A percentile compares a stretch with the other conserved stretches of the same genome.
These are phyloP conservation scores for Phytophthora pluvialis DNA, from an alignment of 352 stramenopile species.

Conservation along the genomic window DNA sequence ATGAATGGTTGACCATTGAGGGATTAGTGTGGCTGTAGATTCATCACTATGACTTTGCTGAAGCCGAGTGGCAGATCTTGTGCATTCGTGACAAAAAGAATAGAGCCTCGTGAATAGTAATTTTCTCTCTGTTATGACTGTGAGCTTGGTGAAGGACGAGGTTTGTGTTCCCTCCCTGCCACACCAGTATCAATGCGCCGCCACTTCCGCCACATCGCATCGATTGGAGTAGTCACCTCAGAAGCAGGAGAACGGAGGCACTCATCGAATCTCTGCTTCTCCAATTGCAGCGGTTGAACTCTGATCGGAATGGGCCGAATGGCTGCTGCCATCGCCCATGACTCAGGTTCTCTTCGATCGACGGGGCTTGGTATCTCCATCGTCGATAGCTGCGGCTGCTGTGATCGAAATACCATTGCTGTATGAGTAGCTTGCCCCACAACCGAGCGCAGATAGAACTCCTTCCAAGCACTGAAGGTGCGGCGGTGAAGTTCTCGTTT, in stretches of 20 bases:
- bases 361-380: neutral
- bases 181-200: slow-evolving; percentile 24
- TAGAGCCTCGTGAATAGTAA: neutral
- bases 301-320: slow-evolving; percentile 3
- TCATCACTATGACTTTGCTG: no score
- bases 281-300: slow-evolving; percentile 5
- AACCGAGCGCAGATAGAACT: slow-evolving; percentile 51
- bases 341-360: neutral
- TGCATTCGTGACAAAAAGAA: neutral
- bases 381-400: slow-evolving; percentile 5
- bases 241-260: neutral
- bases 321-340: slow-evolving; percentile 5
- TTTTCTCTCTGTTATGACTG: neutral
- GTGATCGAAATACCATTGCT: slow-evolving; percentile 54
- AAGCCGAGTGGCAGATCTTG: neutral
- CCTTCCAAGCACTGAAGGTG: slow-evolving; percentile 56
- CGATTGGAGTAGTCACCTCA: slow-evolving; percentile 11
- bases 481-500: slow-evolving; percentile 20
- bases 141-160: neutral
- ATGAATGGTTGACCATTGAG: neutral
- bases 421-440: slow-evolving; percentile 68
- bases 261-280: neutral
- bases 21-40: neutral
- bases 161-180: slow-evolving; percentile 7
- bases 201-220: slow-evolving; percentile 38